Evolutionary conservation across 139 green algal species (phyloP).

Genomic region (Volvox africanus): DNA sequence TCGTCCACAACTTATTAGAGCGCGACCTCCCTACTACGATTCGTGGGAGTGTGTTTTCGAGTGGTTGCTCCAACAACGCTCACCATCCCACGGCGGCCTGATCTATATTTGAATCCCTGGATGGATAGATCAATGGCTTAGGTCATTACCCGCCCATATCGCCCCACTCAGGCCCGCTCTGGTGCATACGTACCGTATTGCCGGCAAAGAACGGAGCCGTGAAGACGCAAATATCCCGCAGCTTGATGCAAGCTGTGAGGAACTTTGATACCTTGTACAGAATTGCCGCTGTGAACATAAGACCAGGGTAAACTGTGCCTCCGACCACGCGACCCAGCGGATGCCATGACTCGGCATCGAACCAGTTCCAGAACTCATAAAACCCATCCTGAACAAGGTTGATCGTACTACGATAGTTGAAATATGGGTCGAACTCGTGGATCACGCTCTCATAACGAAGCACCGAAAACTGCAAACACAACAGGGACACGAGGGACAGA

Average conservation of each 20-base stretch:
- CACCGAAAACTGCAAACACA: constrained; percentile 62
- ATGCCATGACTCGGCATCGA: constrained; percentile 82
- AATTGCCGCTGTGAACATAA: constrained; percentile 75
- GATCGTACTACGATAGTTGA: constrained; percentile 83
- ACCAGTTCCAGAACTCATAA: constrained; percentile 82
- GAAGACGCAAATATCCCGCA: constrained; percentile 81
- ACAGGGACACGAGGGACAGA: not conserved
- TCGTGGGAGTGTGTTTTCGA: no score
- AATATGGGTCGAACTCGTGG: constrained; percentile 87
- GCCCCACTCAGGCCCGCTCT: not conserved
- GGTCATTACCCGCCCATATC: no score
- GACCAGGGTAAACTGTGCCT: constrained; percentile 83
- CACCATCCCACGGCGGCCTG: no score
- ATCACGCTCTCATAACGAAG: constrained; percentile 78
- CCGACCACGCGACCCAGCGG: constrained; percentile 83
- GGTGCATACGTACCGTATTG: constrained; percentile 57
- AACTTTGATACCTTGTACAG: constrained; percentile 47
- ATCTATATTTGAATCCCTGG: no score
- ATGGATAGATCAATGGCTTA: no score
- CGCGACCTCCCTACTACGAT: no score
- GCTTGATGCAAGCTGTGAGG: constrained; percentile 51
- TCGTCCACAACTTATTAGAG: no score
- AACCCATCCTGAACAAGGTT: constrained; percentile 66
- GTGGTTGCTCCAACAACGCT: no score
- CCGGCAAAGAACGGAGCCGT: constrained; percentile 63